Evolutionary conservation across 805 yeast genomes (phyloP).

Genomic region (Candida adriatica): DNA sequence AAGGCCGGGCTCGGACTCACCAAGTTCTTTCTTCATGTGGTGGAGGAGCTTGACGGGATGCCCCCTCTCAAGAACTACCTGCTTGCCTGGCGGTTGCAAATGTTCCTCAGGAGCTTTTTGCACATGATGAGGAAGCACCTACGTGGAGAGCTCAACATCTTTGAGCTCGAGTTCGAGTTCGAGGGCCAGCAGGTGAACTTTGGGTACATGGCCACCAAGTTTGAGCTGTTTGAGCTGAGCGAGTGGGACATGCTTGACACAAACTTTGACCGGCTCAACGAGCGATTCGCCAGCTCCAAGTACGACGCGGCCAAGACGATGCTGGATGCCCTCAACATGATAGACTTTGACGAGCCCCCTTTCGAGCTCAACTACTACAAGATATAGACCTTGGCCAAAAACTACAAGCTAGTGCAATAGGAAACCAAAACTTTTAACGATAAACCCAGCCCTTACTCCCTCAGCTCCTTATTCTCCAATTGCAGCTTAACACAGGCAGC

Average conservation of each 20-base stretch:
- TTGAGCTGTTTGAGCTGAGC: conserved; percentile 2
- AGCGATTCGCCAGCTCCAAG: conserved; percentile 10
- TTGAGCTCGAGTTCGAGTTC: conserved; percentile 5
- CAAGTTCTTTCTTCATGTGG: conserved; percentile 13
- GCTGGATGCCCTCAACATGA: conserved; percentile 8
- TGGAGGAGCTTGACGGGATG: conserved; percentile 16
- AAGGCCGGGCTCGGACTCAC: conserved; percentile 6
- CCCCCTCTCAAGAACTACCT: conserved; percentile 15
- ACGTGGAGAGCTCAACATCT: conserved; percentile 9
- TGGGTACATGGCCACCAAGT: conserved; percentile 6
- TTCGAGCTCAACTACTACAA: conserved; percentile 3
- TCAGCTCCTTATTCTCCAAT: conserved; percentile 16
- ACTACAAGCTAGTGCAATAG: too few species aligned
- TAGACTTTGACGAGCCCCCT: conserved; percentile 17
- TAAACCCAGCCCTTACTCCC: too few species aligned
- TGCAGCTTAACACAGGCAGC: conserved; percentile 11
- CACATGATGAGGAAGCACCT: conserved; percentile 13
- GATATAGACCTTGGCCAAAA: too few species aligned
- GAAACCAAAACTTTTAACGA: too few species aligned
- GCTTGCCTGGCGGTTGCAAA: conserved; percentile 14
- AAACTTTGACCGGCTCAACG: conserved; percentile 11
- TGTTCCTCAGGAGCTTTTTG: conserved; percentile 10
- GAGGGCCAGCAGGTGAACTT: conserved; percentile 12
- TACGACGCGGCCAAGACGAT: conserved; percentile 5
- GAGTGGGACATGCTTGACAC: conserved; percentile 9